A percentile compares a stretch with the other conserved stretches of the same genome.
These are phyloP conservation scores for Colletotrichum sp. DNA, from an alignment of 2,329 filamentous ascomycete species.

Conservation along the genomic window DNA sequence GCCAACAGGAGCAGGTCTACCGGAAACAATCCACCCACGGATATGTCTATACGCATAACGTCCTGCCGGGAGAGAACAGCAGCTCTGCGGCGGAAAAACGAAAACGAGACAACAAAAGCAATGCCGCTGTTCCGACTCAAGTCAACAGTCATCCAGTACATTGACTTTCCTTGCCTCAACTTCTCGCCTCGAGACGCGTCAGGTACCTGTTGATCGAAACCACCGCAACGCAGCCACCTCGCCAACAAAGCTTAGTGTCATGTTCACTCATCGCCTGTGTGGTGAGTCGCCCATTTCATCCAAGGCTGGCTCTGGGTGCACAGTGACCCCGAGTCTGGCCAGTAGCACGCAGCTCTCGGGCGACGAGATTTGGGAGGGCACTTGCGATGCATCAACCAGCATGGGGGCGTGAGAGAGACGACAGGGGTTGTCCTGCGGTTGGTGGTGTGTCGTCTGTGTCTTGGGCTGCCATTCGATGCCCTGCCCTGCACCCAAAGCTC, in stretches of 20 bases:
- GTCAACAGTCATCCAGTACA: neutral
- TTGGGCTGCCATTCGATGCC: conserved; percentile 21
- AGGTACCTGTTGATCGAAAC: neutral
- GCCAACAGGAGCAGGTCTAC: neutral
- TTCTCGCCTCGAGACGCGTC: neutral
- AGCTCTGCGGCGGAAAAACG: neutral
- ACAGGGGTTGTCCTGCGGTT: conserved; percentile 12
- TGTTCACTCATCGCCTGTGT: neutral
- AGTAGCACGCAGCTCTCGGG: neutral
- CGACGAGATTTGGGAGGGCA: neutral
- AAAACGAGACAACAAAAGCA: neutral
- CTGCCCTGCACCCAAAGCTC: neutral
- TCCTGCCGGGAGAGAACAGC: neutral
- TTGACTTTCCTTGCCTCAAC: neutral
- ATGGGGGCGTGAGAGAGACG: neutral
- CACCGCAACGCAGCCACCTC: neutral
- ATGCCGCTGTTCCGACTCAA: conserved; percentile 5
- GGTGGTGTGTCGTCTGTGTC: conserved; percentile 18
- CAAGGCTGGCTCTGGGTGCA: neutral
- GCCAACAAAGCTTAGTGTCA: neutral
- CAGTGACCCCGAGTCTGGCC: neutral
- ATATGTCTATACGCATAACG: neutral
- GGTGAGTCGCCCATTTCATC: neutral
- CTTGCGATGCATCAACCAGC: neutral
- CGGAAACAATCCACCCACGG: neutral